Evolutionary conservation across 2,329 filamentous ascomycete species (phyloP).

Genomic region (Arthroderma sp.): DNA sequence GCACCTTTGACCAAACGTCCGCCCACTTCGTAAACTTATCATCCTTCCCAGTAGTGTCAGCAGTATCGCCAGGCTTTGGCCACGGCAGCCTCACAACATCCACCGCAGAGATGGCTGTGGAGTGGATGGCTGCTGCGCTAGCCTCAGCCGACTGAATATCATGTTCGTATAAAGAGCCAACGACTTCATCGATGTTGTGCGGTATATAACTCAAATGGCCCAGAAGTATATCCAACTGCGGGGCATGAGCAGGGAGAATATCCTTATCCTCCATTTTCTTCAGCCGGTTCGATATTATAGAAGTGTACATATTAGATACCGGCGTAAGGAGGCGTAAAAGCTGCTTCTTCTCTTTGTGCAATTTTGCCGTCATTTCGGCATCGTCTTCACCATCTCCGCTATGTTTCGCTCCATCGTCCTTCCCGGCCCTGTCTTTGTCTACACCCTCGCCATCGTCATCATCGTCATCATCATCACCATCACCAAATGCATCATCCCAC

Average conservation of each 20-base stretch:
- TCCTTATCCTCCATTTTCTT: conserved; percentile 20
- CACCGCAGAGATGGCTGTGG: conserved; percentile 50
- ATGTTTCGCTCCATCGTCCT: conserved; percentile 10
- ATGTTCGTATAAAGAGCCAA: conserved; percentile 32
- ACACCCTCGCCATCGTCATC: conserved; percentile 10
- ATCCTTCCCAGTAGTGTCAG: conserved; percentile 42
- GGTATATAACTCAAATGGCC: conserved; percentile 24
- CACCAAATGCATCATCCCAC: conserved; percentile 19
- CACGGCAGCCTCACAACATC: conserved; percentile 63
- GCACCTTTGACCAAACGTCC: conserved; percentile 39
- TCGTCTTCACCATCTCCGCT: conserved; percentile 15
- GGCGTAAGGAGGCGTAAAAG: conserved; percentile 31
- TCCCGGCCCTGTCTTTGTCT: conserved; percentile 8
- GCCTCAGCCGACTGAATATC: conserved; percentile 22
- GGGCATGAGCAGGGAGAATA: conserved; percentile 9
- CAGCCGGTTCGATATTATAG: conserved; percentile 29
- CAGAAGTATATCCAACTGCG: conserved; percentile 24
- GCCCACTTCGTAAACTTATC: conserved; percentile 74
- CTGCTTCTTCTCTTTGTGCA: conserved; percentile 29
- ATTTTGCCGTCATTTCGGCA: conserved; percentile 17
- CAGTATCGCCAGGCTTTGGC: conserved; percentile 42
- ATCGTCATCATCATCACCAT: conserved; percentile 16
- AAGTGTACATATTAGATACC: conserved; percentile 30
- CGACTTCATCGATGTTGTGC: conserved; percentile 32
- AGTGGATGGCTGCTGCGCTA: conserved; percentile 21